phyloP scores from a whole-genome alignment of 345 rosid genomes.

The Salix viminalis region DNA sequence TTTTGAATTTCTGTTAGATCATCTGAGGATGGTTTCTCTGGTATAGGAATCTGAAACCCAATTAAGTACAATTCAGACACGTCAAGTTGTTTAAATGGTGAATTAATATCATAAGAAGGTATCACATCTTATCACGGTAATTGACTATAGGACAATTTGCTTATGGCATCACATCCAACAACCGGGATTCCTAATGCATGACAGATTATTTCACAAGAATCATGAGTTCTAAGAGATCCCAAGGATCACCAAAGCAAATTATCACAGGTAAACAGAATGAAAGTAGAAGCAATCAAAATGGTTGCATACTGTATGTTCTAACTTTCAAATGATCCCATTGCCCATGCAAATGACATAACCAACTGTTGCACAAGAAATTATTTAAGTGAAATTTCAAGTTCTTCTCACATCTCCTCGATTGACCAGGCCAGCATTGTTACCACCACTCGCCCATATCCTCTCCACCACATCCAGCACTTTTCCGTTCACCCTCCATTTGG shows the following conservation, averaged over 20 bases:
- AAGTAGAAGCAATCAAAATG: background rate
- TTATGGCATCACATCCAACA: background rate
- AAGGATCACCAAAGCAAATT: background rate
- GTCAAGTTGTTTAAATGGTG: background rate
- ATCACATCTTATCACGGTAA: background rate
- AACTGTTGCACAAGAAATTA: conserved; percentile 1
- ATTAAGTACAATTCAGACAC: background rate
- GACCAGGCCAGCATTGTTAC: conserved; percentile 31
- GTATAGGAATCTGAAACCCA: conserved; percentile 28
- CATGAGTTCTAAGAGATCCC: background rate
- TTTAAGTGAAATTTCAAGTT: conserved; percentile 8
- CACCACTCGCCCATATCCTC: conserved; percentile 30
- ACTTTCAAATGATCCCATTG: background rate
- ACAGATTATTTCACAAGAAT: background rate
- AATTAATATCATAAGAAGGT: background rate
- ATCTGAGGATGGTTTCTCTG: conserved; percentile 23
- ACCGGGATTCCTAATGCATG: background rate
- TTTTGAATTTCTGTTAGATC: conserved; percentile 21
- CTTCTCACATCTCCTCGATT: conserved; percentile 28
- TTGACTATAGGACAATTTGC: background rate
- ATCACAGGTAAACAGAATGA: background rate
- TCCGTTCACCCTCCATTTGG: conserved; percentile 37
- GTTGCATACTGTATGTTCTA: background rate
- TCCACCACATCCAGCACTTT: conserved; percentile 30
- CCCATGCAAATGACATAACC: background rate